A percentile compares a stretch with the other conserved stretches of the same genome.
Evolutionary conservation across 768 basidiomycete genomes (phyloP).

Genomic region (Kwoniella europaea): DNA sequence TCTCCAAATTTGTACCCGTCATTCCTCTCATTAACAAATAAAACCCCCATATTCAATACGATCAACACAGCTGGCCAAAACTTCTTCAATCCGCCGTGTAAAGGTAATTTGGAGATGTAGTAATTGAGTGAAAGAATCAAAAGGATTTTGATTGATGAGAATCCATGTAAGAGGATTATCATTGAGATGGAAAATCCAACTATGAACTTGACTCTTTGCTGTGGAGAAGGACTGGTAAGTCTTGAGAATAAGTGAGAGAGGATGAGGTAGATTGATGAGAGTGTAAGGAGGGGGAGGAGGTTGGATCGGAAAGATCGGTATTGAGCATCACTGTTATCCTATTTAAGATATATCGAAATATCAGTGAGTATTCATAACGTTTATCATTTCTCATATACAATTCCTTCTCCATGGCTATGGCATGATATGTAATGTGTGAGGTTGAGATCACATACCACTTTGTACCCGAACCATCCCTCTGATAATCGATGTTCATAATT

Average conservation of each 20-base stretch:
- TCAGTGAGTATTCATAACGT: not conserved
- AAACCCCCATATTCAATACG: conserved; percentile 72
- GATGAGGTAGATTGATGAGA: conserved; percentile 67
- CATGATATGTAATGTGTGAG: too few relatives aligned
- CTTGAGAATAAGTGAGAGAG: conserved; percentile 57
- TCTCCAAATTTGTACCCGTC: conserved; percentile 73
- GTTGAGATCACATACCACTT: conserved; percentile 66
- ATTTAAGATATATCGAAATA: not conserved
- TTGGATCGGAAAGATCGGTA: conserved; percentile 86
- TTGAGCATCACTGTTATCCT: conserved; percentile 94
- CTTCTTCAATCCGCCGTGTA: conserved; percentile 11
- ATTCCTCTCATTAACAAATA: conserved; percentile 77
- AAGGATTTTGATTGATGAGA: conserved; percentile 77
- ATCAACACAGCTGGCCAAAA: conserved; percentile 64
- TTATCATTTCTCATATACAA: not conserved
- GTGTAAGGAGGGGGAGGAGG: conserved; percentile 67
- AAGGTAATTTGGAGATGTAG: conserved; percentile 63
- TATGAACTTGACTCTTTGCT: conserved; percentile 33
- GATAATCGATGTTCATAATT: conserved; percentile 68
- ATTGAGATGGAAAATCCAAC: conserved; percentile 66
- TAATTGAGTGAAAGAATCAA: conserved; percentile 75
- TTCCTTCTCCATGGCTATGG: too few relatives aligned
- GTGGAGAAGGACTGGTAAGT: conserved; percentile 9
- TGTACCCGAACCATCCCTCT: conserved; percentile 78
- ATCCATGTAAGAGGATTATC: conserved; percentile 77